Base-by-base conservation (phyloP, 2,329 filamentous ascomycete genomes). In the Arachnomyces sp. region DNA sequence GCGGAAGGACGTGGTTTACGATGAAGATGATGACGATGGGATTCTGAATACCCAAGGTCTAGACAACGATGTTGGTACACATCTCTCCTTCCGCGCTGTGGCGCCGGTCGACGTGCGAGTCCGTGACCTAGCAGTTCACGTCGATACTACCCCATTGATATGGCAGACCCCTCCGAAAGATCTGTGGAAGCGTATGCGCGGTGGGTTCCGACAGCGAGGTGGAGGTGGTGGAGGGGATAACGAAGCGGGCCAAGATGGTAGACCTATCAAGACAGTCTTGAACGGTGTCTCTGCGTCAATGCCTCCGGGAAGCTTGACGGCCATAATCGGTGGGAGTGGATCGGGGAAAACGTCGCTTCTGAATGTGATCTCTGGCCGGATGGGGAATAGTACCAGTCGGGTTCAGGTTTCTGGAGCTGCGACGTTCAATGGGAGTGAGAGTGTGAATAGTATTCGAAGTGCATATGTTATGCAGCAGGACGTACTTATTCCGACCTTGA, bases 291-390 rank as follows among this genome's bases (percentile, higher is more conserved):
- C 74, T 47, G 81, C 81, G 2, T 72, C 77, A 16, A 73, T 87
- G 55, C 68, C 70, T 3, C 72, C 75, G 6, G 82, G 84, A 3
- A 82, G 77, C 3, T 60, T 89, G 31, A 86, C 82, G 0, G 84
- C 84, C 7, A 86, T 88, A 39, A 78, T 88, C 42, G 84, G 84
- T 7, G 82, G 82, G 3, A 82, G 79, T 52, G 83, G 84, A 14
- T 82, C 78, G 2, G 83, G 83, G 0, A 87, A 87, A 63, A 84
- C 80, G 3, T 82, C 79, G 0, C 62, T 84, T 42, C 66, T 88
- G 28, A 88, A 86, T 55, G 75, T 79, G 14, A 73, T 87, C 63
- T 80, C 84, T 8, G 77, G 83, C 48, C 74, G 84, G 28, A 77
- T 86, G 57, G 68, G 71, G 8, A 25, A 25, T 25, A 5, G 5